Evolutionary conservation across 331 rosid species (phyloP), one percentile per base, ranked within the genome.

Genomic region (Ulmus americana): DNA sequence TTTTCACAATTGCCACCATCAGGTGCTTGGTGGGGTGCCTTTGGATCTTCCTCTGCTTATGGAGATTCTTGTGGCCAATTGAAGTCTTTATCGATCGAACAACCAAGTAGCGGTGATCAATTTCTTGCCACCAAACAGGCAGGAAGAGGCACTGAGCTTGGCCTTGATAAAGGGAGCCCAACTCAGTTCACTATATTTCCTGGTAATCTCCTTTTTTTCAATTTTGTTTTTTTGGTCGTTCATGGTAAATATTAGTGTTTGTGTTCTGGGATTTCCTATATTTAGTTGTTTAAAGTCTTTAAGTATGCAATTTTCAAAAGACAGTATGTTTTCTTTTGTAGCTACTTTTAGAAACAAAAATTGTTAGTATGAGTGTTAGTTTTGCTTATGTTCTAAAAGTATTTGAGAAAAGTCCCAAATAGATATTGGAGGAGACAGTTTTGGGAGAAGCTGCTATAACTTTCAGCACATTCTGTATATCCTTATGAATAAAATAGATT

Each of bases 1-100:
- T 28, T 28, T 28, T 28, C 35, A 2, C 35, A 28, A 28, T 28
- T 28, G 35, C 35, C 3, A 3, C 35, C 35, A 70, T 76, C 89
- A 54, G 81, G 82, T 2, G 83, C 85, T 10, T 84, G 96, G 91
- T 90, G 95, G 97, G 66, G 76, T 79, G 70, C 77, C 70, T 73
- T 85, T 61, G 88, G 86, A 82, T 76, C 88, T 70, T 90, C 81
- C 67, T 74, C 87, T 0, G 52, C 59, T 63, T 68, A 65, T 68
- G 91, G 81, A n/a, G 95, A 90, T 9, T 82, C 90, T 15, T 79
- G 77, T 77, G 85, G 80, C 64, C 95, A 80, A 53, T 55, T 78
- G 45, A 92, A 89, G 74, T 66, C 88, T 66, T 86, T 82, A 49
- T 80, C 90, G 13, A 70, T 74, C 68, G 90, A 86, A 62, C 76